Evolutionary conservation across 2,329 filamentous ascomycete genomes (phyloP), one percentile per base, ranked within the genome.

Genomic region (Colletotrichum plurivorum): DNA sequence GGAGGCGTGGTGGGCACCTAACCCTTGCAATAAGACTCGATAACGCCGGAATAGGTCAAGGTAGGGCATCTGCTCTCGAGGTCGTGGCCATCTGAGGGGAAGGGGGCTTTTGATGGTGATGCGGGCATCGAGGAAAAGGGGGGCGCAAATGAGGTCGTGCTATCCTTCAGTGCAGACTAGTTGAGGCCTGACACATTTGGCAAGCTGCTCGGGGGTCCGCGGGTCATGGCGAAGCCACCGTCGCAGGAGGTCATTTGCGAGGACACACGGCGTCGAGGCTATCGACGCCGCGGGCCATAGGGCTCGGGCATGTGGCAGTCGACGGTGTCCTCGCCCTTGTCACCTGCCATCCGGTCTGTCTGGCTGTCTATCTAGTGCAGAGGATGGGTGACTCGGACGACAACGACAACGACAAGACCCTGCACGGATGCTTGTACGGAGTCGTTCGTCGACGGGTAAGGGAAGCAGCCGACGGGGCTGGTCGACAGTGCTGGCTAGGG

Each of bases 331-430:
- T 45, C 48, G 36, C 31, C 36, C 39, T 68, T 62, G 67, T 63
- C 63, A 63, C 55, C 63, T 68, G 67, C 67, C 67, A 70, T 70
- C 67, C 49, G 41, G 55, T 66, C 57, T 67, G 57, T 31, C 20
- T 51, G n/a, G 18, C 52, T 39, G 43, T 57, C 27, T 39, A 13
- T 45, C 39, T 48, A 31, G 59, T 46, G 49, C 22, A 56, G 20
- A 46, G 20, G 55, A 20, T 8, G n/a, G 43, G 39, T n/a, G 16
- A 31, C 51, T 66, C 41, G 63, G 61, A 69, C 49, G 59, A 49
- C 45, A 46, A 46, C 18, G 31, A 36, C 31, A 36, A 16, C 45
- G 45, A 53, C 48, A 22, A 43, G 31, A 48, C 8, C 43, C 20
- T 27, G 60, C 53, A 65, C 61, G 46, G 25, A 54, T 54, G 53